Evolutionary conservation across 495 filamentous ascomycete species (phyloP).

Genomic region (Penicillium manginii): DNA sequence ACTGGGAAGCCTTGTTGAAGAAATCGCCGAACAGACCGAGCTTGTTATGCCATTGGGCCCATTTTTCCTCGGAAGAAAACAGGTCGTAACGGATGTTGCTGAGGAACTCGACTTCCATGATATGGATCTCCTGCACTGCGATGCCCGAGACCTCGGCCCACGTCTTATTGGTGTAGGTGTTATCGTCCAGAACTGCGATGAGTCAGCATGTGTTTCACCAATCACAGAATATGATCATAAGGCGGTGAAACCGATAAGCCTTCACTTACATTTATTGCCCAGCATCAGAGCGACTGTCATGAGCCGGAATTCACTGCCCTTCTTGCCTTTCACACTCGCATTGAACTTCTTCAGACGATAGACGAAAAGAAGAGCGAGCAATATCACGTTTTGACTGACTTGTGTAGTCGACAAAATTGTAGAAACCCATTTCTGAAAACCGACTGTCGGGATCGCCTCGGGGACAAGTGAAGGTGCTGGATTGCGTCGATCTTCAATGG

Average conservation of each 20-base stretch:
- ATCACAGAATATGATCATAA: not conserved
- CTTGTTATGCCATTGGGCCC: conserved; percentile 83
- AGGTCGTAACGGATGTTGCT: conserved; percentile 98
- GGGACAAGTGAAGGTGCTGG: conserved; percentile 57
- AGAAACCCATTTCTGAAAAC: conserved; percentile 93
- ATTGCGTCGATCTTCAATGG: conserved; percentile 68
- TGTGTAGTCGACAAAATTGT: conserved; percentile 91
- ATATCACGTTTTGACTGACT: conserved; percentile 93
- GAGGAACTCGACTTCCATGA: conserved; percentile 99
- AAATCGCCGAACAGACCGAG: conserved; percentile 78
- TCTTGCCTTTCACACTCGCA: conserved; percentile 82
- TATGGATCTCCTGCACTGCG: conserved; percentile 91
- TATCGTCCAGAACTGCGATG: conserved; percentile 84
- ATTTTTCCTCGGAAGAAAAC: conserved; percentile 78
- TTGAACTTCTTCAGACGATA: conserved; percentile 91
- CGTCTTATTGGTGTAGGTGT: conserved; percentile 99
- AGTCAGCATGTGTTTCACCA: conserved; percentile 32
- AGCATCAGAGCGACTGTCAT: conserved; percentile 97
- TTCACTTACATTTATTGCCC: conserved; percentile 87
- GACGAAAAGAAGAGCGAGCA: conserved; percentile 90
- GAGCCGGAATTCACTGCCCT: conserved; percentile 93
- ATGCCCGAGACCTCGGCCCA: conserved; percentile 99
- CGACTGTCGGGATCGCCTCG: conserved; percentile 74
- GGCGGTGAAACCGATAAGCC: conserved; percentile 31
- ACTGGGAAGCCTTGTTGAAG: conserved; percentile 66